Evolutionary conservation across 441 rosid genomes (phyloP).

Genomic region (Brassica hybrid): DNA sequence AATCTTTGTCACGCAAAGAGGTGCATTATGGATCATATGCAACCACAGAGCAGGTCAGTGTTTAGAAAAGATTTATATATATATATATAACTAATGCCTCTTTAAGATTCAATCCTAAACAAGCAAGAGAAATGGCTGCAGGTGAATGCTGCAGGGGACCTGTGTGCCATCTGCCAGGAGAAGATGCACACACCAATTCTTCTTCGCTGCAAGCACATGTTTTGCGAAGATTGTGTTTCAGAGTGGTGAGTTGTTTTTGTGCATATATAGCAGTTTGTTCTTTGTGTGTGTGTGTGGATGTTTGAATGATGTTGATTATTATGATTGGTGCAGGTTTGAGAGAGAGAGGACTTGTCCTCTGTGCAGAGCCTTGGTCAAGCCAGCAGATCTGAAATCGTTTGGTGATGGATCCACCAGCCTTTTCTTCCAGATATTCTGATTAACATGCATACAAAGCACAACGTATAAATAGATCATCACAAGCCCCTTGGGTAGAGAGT

Average conservation of each 20-base stretch:
- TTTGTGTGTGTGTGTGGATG: conserved; percentile 27
- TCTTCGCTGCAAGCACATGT: conserved; percentile 65
- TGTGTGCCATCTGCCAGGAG: conserved; percentile 78
- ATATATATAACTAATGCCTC: conserved; percentile 12
- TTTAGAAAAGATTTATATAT: conserved; percentile 11
- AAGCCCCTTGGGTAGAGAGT: conserved; percentile 37
- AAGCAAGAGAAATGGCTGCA: conserved; percentile 39
- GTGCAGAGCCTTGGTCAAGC: conserved; percentile 67
- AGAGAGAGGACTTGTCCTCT: conserved; percentile 75
- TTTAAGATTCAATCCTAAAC: conserved; percentile 12
- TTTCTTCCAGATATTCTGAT: conserved; percentile 62
- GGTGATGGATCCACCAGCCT: conserved; percentile 70
- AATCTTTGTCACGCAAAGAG: conserved; percentile 61
- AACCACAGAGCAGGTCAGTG: conserved; percentile 60
- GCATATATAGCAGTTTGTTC: conserved; percentile 20
- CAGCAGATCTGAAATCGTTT: conserved; percentile 58
- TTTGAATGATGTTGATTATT: conserved; percentile 25
- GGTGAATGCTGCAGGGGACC: conserved; percentile 65
- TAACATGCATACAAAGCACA: too few species aligned
- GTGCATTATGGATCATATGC: conserved; percentile 73
- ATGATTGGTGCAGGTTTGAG: conserved; percentile 66
- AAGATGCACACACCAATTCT: conserved; percentile 67
- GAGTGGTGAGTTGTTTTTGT: conserved; percentile 58
- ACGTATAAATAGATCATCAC: conserved; percentile 18
- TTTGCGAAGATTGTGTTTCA: conserved; percentile 71